phyloP scores from a whole-genome alignment of 352 stramenopile genomes.

The Phytophthora cactorum region DNA sequence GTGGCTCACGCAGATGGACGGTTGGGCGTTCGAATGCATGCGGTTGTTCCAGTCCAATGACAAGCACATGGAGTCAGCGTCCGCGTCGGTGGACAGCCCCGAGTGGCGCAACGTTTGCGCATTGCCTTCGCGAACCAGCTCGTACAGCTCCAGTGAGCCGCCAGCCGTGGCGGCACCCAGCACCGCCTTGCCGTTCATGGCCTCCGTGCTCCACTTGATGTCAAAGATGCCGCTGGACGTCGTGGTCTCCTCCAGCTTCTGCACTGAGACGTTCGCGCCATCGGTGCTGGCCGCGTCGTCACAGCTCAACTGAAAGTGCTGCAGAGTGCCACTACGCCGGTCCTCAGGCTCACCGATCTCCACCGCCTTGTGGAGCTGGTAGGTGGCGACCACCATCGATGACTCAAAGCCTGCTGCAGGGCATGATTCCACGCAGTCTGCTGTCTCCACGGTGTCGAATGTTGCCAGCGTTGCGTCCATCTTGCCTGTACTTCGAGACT shows the following conservation, averaged over 20 bases:
- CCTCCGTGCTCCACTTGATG: conserved; percentile 79
- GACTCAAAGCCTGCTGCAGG: conserved; percentile 63
- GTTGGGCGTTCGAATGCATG: conserved; percentile 48
- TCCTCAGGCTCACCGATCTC: conserved; percentile 29
- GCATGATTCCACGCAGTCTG: conserved; percentile 87
- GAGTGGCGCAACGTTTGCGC: conserved; percentile 40
- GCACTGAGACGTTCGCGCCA: conserved; percentile 36
- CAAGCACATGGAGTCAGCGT: conserved; percentile 71
- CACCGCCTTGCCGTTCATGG: conserved; percentile 56
- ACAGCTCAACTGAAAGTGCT: conserved; percentile 62
- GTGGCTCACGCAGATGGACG: conserved; percentile 80
- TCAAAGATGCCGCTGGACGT: conserved; percentile 81
- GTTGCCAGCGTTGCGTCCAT: conserved; percentile 58
- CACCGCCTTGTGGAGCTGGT: conserved; percentile 79
- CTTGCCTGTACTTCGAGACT: not conserved
- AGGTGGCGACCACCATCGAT: conserved; percentile 79
- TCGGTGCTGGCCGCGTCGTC: conserved; percentile 32
- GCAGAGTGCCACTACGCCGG: conserved; percentile 67
- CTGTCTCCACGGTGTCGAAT: conserved; percentile 81
- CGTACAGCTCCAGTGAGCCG: conserved; percentile 72
- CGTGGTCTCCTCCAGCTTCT: conserved; percentile 51
- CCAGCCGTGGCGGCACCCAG: conserved; percentile 68
- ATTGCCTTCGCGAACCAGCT: conserved; percentile 28
- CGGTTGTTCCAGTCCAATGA: conserved; percentile 89
- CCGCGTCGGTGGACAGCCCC: conserved; percentile 40